Evolutionary conservation across 176 grass and related monocot genomes (phyloP), one percentile per base, ranked within the genome.

Genomic region (Dendrocalamus sinicus): DNA sequence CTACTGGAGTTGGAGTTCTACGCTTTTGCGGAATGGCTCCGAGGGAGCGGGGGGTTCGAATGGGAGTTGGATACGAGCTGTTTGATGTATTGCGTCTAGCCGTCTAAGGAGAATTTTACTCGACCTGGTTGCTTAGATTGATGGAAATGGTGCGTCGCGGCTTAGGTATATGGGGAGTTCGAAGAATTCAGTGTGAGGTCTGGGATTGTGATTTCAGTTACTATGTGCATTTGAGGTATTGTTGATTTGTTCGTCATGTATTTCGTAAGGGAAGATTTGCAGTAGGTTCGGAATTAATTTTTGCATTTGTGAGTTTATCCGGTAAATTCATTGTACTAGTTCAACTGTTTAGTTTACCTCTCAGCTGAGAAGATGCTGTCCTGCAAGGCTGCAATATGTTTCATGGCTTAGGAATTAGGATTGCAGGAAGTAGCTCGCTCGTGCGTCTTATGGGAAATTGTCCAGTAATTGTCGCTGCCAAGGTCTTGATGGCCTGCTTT

Each of bases 21-120:
- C 10, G 48, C 23, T 75, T 22, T 5, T 19, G 17, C 10, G 61
- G 59, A 1, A 46, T 20, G 78, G 50, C 73, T 87, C 59, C 44
- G 14, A 70, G 8, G 15, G 37, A 16, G 4, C 1, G 11, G n/a
- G 0, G 59, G 3, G 39, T 39, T 64, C 0, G 3, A n/a, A 32
- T 20, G 45, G 13, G 26, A 14, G 5, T 16, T 41, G 67, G 9
- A 13, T 45, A 41, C 22, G 45, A 55, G 68, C 22, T 66, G 69
- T 81, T 83, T 24, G 53, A 30, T 78, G 11, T 66, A 28, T 89
- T 83, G 67, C 46, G 65, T 47, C 14, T 45, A 60, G 13, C 12
- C 70, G 23, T 47, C 19, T 8, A 63, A 51, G 58, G 58, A 55
- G 48, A 43, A 20, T 44, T 35, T 20, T 52, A 26, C 4, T 39